Evolutionary conservation across 371 early-diverging fungal genomes (phyloP).

Genomic region (Mucor indicus): DNA sequence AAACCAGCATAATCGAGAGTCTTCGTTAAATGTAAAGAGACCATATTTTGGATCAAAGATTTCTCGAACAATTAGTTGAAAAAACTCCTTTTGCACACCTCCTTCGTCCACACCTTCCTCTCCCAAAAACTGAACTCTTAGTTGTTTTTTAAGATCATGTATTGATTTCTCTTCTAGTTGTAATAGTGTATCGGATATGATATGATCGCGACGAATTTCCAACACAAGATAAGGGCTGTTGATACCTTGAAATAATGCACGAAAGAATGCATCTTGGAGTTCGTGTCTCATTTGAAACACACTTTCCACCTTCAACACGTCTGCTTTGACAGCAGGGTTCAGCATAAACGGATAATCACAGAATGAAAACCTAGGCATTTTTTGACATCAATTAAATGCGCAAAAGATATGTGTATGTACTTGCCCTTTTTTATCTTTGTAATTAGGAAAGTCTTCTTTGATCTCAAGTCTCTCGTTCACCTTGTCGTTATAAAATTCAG

Average conservation of each 20-base stretch:
- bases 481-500: constrained; percentile 71
- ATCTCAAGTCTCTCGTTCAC: constrained; percentile 77
- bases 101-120: constrained; percentile 91
- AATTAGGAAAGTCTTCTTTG: constrained; percentile 80
- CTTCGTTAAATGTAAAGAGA: constrained; percentile 86
- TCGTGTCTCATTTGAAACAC: constrained; percentile 77
- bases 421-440: constrained; percentile 66
- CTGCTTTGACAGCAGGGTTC: constrained; percentile 75
- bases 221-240: constrained; percentile 85
- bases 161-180: constrained; percentile 75
- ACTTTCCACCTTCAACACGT: constrained; percentile 78
- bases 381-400: no score
- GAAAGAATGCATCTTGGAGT: constrained; percentile 74
- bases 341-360: constrained; percentile 81
- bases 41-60: constrained; percentile 92
- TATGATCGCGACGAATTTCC: constrained; percentile 74
- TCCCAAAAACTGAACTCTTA: constrained; percentile 87
- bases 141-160: constrained; percentile 83
- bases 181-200: constrained; percentile 74
- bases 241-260: constrained; percentile 81
- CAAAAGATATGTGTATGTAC: not conserved
- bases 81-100: constrained; percentile 96
- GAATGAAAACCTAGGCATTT: constrained; percentile 65
- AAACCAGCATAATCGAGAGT: constrained; percentile 86
- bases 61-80: constrained; percentile 85